phyloP scores from a whole-genome alignment of 345 rosid genomes.

The Turnera subulata region DNA sequence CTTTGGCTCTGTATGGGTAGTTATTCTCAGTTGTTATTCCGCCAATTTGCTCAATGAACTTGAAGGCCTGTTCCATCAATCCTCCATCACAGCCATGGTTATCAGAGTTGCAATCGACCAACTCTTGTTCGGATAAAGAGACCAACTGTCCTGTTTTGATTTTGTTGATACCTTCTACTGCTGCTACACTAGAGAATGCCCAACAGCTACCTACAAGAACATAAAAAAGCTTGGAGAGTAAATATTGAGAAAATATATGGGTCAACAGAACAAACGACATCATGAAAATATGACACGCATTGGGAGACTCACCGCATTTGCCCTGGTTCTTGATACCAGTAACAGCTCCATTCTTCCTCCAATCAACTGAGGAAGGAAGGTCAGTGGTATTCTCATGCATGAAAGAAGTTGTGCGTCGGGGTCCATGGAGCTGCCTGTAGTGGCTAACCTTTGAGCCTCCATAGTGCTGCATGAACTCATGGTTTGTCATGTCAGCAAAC shows the following conservation, averaged over 20 bases:
- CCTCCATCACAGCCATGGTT: conserved; percentile 36
- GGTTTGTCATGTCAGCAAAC: conserved; percentile 38
- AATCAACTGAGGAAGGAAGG: conserved; percentile 32
- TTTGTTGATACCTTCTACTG: conserved; percentile 41
- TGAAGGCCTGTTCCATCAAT: conserved; percentile 31
- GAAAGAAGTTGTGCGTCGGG: conserved; percentile 16
- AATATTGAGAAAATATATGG: too few relatives aligned
- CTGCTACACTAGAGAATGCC: conserved; percentile 41
- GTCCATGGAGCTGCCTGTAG: conserved; percentile 27
- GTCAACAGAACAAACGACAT: too few relatives aligned
- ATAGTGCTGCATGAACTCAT: conserved; percentile 27
- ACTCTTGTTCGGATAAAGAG: conserved; percentile 34
- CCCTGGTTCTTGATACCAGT: conserved; percentile 36
- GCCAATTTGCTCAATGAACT: conserved; percentile 32
- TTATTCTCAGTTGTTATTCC: conserved; percentile 43
- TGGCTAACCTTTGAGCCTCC: conserved; percentile 37
- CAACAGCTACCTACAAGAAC: conserved; percentile 29
- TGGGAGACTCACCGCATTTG: conserved; percentile 25
- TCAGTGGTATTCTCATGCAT: conserved; percentile 11
- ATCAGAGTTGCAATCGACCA: conserved; percentile 27
- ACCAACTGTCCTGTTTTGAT: conserved; percentile 35
- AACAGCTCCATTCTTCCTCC: conserved; percentile 41
- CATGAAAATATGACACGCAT: not conserved
- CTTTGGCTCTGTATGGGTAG: conserved; percentile 44
- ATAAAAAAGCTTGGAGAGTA: not conserved